Conservation (phyloP, 805 yeast genomes). For the Yamadazyma olivae region DNA sequence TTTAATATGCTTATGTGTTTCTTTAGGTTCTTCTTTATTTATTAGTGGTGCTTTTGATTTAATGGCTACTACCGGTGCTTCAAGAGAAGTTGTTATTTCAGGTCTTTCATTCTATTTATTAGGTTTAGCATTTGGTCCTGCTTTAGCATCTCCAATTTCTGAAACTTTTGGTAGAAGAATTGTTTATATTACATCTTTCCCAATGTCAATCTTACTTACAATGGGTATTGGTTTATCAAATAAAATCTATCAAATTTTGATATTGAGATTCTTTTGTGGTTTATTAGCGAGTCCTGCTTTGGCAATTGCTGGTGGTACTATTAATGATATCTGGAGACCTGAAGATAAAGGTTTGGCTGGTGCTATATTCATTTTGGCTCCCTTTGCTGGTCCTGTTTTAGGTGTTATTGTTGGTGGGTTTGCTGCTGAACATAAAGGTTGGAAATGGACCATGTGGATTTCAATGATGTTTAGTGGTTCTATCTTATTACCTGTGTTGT, state of each 20-base stretch:
- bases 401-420: conserved; percentile 77
- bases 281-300: conserved; percentile 77
- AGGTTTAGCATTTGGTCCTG: conserved; percentile 73
- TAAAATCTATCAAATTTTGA: conserved; percentile 59
- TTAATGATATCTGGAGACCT: conserved; percentile 67
- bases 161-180: conserved; percentile 68
- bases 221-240: conserved; percentile 70
- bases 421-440: conserved; percentile 59
- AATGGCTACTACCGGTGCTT: conserved; percentile 44
- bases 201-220: conserved; percentile 64
- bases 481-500: conserved; percentile 46
- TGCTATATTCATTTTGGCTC: conserved; percentile 74
- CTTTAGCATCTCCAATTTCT: conserved; percentile 68
- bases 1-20: conserved; percentile 60
- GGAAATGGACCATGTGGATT: conserved; percentile 71
- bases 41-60: conserved; percentile 63
- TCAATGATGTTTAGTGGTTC: conserved; percentile 65
- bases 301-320: conserved; percentile 83
- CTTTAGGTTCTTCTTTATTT: conserved; percentile 72
- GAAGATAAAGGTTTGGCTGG: conserved; percentile 65
- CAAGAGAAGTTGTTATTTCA: conserved; percentile 58
- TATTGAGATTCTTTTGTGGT: conserved; percentile 73
- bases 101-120: conserved; percentile 69
- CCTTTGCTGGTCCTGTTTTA: conserved; percentile 75
- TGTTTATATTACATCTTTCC: conserved; percentile 57